Base-by-base conservation (phyloP, 1,284 basidiomycete species). In the Cryptococcus floricola region DNA sequence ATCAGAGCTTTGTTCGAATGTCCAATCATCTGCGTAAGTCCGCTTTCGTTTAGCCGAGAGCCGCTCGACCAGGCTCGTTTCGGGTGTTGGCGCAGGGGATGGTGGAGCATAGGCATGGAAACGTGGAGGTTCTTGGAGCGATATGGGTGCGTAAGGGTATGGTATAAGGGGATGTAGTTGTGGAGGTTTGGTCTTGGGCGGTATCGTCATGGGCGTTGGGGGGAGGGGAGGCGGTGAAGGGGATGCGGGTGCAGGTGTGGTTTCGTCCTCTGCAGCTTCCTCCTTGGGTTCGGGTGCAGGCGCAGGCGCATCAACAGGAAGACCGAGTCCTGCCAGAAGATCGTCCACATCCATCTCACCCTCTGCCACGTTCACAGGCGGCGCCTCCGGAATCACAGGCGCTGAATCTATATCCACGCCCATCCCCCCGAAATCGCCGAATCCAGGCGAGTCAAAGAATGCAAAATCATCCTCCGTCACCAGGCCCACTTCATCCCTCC, bases 401-500 rank as follows among this genome's bases (percentile, higher is more conserved):
- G 23, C 23, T 23, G 23, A 23, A 23, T 34, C 53, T 54, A 6
- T 52, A 52, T 38, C 45, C 45, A 23, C 45, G 16, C 16, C 45
- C 45, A 47, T 16, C 4, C 45, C 45, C 8, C 19, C 28, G 2
- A 19, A 28, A 14, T 28, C 46, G 37, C 41, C 41, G 9, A 18
- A n/a, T 3, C 50, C n/a, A 2, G 72, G 71, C 23, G 71, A 72
- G 60, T 75, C 73, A 57, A 75, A 72, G 54, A 75, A 75, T 27
- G 67, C 67, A 57, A 75, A 75, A 53, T 75, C 73, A 57, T 74
- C 73, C 52, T 74, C 73, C 5, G 73, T 75, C 44, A 75, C 56
- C 34, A 63, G 18, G 10, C 31, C 38, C 10, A 50, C 31, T 19
- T 39, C 48, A 8, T 16, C 48, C 18, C 25, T 44, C 42, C 42